These are phyloP conservation scores for Candida qinlingensis DNA, from an alignment of 805 yeast species.

Conservation along the genomic window DNA sequence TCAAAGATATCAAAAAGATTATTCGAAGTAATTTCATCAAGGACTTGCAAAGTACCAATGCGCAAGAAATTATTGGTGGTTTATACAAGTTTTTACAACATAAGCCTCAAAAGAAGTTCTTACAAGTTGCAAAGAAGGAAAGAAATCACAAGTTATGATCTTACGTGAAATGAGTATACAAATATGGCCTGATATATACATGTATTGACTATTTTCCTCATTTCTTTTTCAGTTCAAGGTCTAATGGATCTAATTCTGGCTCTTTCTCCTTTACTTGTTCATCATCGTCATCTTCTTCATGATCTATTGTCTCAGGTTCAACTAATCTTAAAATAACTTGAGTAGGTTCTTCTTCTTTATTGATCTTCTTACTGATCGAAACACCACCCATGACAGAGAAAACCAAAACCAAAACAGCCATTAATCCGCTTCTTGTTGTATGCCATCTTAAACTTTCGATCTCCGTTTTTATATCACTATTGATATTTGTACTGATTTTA, in stretches of 20 bases:
- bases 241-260: neutral
- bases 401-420: constrained; percentile 65
- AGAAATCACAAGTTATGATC: constrained; percentile 55
- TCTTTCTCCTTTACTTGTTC: constrained; percentile 24
- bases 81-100: constrained; percentile 67
- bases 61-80: constrained; percentile 66
- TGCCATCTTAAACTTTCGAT: constrained; percentile 92
- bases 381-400: constrained; percentile 54
- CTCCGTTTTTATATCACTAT: constrained; percentile 77
- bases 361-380: constrained; percentile 32
- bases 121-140: constrained; percentile 45
- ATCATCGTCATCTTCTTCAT: constrained; percentile 26
- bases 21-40: constrained; percentile 27
- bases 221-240: constrained; percentile 6
- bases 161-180: too few relatives aligned
- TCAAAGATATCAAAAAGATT: constrained; percentile 38
- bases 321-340: constrained; percentile 30
- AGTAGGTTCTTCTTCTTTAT: constrained; percentile 28
- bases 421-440: constrained; percentile 80
- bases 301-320: constrained; percentile 22
- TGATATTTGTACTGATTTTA: constrained; percentile 75
- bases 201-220: neutral
- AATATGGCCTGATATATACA: neutral
- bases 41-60: constrained; percentile 43
- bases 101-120: constrained; percentile 66